Percentiles rank a stretch among this genome's conserved stretches.
These are phyloP conservation scores for Brassica napus DNA, from an alignment of 345 rosid species.

Conservation along the genomic window DNA sequence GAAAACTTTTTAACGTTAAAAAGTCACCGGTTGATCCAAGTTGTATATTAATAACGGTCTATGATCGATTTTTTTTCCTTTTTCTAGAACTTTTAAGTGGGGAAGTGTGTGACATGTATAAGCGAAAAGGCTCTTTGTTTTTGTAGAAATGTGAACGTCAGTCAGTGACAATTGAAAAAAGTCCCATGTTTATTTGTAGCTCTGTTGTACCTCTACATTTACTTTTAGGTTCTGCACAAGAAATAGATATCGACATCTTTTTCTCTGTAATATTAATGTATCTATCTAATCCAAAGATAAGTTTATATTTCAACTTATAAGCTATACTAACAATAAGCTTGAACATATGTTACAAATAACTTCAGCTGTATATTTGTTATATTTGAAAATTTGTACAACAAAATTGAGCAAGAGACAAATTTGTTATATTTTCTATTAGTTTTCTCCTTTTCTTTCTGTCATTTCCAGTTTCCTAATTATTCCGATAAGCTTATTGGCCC, in stretches of 20 bases:
- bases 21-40: slow-evolving; percentile 18
- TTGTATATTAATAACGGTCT: slow-evolving; percentile 8
- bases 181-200: slow-evolving; percentile 26
- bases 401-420: neutral
- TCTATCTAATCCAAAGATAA: neutral
- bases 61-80: neutral
- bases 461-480: slow-evolving; percentile 20
- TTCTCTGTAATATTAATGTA: slow-evolving; percentile 7
- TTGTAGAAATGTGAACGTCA: slow-evolving; percentile 21
- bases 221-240: slow-evolving; percentile 17
- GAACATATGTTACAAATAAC: neutral
- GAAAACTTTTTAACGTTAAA: slow-evolving; percentile 7
- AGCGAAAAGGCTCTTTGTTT: slow-evolving; percentile 7
- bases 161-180: slow-evolving; percentile 30
- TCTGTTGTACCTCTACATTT: slow-evolving; percentile 19
- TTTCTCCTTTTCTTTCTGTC: neutral
- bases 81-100: neutral
- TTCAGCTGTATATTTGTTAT: neutral
- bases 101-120: slow-evolving; percentile 19
- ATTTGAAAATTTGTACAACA: no score
- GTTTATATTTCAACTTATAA: neutral
- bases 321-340: no score
- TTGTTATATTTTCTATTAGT: neutral
- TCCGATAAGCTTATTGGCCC: slow-evolving; percentile 27
- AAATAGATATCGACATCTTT: neutral